Percentiles rank a stretch among this genome's conserved stretches.
Evolutionary conservation across 2,329 filamentous ascomycete species (phyloP).

Genomic region (Fusarium pilosicola): DNA sequence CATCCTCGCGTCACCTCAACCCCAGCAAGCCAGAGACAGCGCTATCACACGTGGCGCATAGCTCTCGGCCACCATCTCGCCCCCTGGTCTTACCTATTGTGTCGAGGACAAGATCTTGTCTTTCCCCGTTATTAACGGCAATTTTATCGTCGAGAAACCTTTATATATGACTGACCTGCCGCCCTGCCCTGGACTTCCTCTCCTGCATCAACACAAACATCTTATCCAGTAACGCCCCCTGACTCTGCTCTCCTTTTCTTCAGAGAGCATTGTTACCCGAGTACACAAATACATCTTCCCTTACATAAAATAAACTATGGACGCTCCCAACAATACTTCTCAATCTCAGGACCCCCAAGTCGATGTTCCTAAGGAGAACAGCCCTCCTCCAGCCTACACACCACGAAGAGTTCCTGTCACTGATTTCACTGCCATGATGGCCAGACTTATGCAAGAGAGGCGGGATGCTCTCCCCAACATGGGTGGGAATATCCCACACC

Average conservation of each 20-base stretch:
- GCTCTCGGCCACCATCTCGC: slow-evolving; percentile 28
- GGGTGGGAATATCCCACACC: neutral
- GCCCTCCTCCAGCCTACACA: slow-evolving; percentile 48
- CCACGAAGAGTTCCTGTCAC: slow-evolving; percentile 29
- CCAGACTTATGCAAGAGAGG: slow-evolving; percentile 28
- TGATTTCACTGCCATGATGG: slow-evolving; percentile 27
- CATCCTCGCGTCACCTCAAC: slow-evolving; percentile 6
- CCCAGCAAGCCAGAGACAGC: slow-evolving; percentile 15
- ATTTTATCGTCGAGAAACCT: slow-evolving; percentile 4
- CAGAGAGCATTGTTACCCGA: neutral
- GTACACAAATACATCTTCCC: neutral
- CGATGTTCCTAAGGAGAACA: slow-evolving; percentile 35
- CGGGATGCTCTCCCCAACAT: slow-evolving; percentile 8
- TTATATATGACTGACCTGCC: slow-evolving; percentile 26
- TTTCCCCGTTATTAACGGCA: slow-evolving; percentile 21
- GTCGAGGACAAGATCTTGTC: slow-evolving; percentile 23
- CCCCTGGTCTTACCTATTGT: slow-evolving; percentile 31
- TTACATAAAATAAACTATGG: slow-evolving; percentile 20
- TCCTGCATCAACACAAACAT: neutral
- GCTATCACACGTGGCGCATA: slow-evolving; percentile 32
- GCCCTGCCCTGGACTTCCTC: neutral
- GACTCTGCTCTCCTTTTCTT: neutral
- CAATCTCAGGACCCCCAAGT: slow-evolving; percentile 23
- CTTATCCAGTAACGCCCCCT: neutral
- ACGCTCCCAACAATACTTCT: slow-evolving; percentile 22